Percentiles rank a stretch among this genome's conserved stretches.
These are phyloP conservation scores for Fusarium gaditjirri DNA, from an alignment of 2,329 filamentous ascomycete species.

Conservation along the genomic window DNA sequence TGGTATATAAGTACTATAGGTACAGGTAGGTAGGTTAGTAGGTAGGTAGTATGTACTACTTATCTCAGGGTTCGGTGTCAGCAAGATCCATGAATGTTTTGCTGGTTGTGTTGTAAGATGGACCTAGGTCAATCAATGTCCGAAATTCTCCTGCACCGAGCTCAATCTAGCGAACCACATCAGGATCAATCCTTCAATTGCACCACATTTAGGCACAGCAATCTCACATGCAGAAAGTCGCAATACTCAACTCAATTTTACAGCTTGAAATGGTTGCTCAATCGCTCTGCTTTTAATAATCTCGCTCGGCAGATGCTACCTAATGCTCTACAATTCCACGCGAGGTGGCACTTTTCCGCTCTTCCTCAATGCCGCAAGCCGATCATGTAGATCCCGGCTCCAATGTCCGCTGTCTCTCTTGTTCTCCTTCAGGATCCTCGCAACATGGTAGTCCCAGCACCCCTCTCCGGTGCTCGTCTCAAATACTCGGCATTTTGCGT, in stretches of 20 bases:
- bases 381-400: slow-evolving; percentile 56
- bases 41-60: not conserved
- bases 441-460: slow-evolving; percentile 68
- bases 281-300: not conserved
- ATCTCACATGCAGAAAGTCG: not conserved
- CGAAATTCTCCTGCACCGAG: slow-evolving; percentile 29
- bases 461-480: slow-evolving; percentile 55
- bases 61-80: slow-evolving; percentile 6
- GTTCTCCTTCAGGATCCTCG: slow-evolving; percentile 52
- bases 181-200: slow-evolving; percentile 1
- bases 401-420: slow-evolving; percentile 55
- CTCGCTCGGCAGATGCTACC: not conserved
- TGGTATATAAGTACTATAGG: not conserved
- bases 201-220: not conserved
- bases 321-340: slow-evolving; percentile 49
- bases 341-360: slow-evolving; percentile 39
- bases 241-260: not conserved
- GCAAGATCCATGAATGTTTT: not conserved
- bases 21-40: not conserved
- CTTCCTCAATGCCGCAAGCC: slow-evolving; percentile 49
- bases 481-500: slow-evolving; percentile 50
- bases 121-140: not conserved
- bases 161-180: slow-evolving; percentile 9
- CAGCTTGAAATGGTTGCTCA: not conserved
- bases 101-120: not conserved